Base-by-base conservation (phyloP, 1,139 yeast species). In the Geotrichum klebahnii region DNA sequence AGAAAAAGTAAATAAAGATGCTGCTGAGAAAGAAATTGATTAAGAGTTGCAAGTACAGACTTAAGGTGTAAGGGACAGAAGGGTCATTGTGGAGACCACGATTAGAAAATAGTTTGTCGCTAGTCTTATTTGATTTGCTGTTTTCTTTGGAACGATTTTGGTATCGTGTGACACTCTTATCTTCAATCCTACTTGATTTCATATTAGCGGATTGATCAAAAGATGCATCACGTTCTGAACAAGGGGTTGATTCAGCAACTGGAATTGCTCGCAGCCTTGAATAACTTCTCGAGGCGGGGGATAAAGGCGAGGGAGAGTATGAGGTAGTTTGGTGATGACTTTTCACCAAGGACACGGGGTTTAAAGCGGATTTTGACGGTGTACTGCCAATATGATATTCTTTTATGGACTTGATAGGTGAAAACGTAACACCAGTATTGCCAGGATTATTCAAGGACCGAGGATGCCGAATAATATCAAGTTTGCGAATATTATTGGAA, bases 1-100 rank as follows among this genome's bases (percentile, higher is more conserved):
- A 72, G 1, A 82, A 68, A 44, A 84, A 71, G 56, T 79, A 80
- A 10, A 82, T 62, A n/a, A 85, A 64, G 2, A 80, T 68, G 1
- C 78, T 66, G 24, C 83, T 73, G 34, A 90, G 73, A 3, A 80
- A 61, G 0, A 81, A 65, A 61, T 90, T 89, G 62, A 86, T 73
- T 1, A 78, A 50, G 5, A 88, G 73, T 64, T 89, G 97, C 32
- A 87, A 68, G 57, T 88, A 83, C 35, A 88, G 68, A 28, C 89
- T 80, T 8, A 87, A 64, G 23, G 84, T 77, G 58, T 80, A 81
- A 0, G 95, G 90, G 2, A 78, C 67, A 46, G 73, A 72, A 1
- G 85, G 83, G 56, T 84, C 46, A 14, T 47, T 47, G 28, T 47
- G 42, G 19, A 38, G 32, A 12, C 42, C 42, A 3, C 9, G 29